Percentiles rank a stretch among this genome's conserved stretches.
Conservation (phyloP, 495 filamentous ascomycete genomes). For the Annulohypoxylon bovei region DNA sequence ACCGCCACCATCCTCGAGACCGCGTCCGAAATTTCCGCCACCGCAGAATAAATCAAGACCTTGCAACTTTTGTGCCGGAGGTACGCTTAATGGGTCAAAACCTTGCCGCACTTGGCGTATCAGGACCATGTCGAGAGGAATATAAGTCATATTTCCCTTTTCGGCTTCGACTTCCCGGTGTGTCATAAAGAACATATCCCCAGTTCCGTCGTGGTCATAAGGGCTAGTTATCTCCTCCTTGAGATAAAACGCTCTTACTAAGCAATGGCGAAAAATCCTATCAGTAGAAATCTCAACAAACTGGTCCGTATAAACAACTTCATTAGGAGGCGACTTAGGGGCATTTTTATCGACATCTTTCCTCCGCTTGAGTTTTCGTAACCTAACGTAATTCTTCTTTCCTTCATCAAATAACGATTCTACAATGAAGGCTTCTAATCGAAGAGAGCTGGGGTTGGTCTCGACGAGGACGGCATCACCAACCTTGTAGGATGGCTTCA, state of each 20-base stretch:
- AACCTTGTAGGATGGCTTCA: constrained; percentile 43
- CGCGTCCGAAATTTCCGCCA: constrained; percentile 76
- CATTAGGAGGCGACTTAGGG: constrained; percentile 63
- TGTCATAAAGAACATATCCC: constrained; percentile 71
- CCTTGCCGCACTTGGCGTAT: constrained; percentile 62
- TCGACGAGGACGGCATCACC: constrained; percentile 67
- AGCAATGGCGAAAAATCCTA: constrained; percentile 63
- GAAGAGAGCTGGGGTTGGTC: constrained; percentile 24
- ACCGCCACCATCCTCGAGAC: constrained; percentile 75
- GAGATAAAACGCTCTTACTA: constrained; percentile 64
- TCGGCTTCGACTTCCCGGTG: constrained; percentile 41
- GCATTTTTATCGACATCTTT: constrained; percentile 50
- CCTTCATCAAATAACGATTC: constrained; percentile 52
- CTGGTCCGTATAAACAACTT: constrained; percentile 68
- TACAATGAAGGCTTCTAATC: constrained; percentile 67
- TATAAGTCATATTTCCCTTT: constrained; percentile 14
- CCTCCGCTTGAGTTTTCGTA: constrained; percentile 60
- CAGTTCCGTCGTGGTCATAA: constrained; percentile 70
- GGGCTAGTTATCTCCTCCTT: constrained; percentile 63
- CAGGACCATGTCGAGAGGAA: constrained; percentile 42
- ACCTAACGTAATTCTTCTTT: constrained; percentile 43
- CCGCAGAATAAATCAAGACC: constrained; percentile 79
- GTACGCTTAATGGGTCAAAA: constrained; percentile 54
- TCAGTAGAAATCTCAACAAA: constrained; percentile 50
- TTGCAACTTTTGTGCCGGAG: constrained; percentile 48